phyloP scores from a whole-genome alignment of 2,329 filamentous ascomycete genomes.

The Orbilia javanica region DNA sequence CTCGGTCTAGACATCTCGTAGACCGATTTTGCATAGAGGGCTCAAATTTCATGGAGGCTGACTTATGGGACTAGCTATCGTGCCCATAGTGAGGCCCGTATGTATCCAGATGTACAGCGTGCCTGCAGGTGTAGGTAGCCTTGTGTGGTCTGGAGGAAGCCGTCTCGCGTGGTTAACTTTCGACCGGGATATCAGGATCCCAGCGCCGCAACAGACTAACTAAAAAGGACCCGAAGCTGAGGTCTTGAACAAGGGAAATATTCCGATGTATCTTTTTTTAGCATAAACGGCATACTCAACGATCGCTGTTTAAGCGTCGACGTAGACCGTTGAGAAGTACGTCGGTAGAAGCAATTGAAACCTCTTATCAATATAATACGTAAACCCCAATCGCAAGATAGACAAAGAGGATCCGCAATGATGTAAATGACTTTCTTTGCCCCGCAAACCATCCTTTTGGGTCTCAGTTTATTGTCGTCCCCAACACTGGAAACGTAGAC shows the following conservation, averaged over 20 bases:
- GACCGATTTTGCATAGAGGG: not conserved
- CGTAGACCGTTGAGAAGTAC: not conserved
- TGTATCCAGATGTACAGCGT: not conserved
- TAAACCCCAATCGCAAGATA: not conserved
- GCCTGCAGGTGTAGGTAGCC: not conserved
- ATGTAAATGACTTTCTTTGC: not conserved
- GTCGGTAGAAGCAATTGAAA: not conserved
- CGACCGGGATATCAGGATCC: not conserved
- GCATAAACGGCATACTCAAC: slow-evolving; percentile 3
- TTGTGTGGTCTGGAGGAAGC: not conserved
- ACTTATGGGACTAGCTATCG: not conserved
- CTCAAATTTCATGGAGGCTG: not conserved
- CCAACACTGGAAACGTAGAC: not conserved
- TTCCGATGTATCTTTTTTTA: slow-evolving; percentile 8
- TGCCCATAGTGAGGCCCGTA: not conserved
- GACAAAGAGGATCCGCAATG: not conserved
- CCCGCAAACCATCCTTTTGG: not conserved
- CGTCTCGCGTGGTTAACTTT: slow-evolving; percentile 5
- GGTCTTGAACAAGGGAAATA: not conserved
- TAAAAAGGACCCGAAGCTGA: not conserved
- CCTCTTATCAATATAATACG: not conserved
- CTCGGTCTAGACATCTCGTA: not conserved
- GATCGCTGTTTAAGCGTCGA: not conserved
- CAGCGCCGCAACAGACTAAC: not conserved
- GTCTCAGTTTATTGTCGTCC: not conserved